Evolutionary conservation across 2,329 filamentous ascomycete genomes (phyloP).

Genomic region (Microdochium paspali): DNA sequence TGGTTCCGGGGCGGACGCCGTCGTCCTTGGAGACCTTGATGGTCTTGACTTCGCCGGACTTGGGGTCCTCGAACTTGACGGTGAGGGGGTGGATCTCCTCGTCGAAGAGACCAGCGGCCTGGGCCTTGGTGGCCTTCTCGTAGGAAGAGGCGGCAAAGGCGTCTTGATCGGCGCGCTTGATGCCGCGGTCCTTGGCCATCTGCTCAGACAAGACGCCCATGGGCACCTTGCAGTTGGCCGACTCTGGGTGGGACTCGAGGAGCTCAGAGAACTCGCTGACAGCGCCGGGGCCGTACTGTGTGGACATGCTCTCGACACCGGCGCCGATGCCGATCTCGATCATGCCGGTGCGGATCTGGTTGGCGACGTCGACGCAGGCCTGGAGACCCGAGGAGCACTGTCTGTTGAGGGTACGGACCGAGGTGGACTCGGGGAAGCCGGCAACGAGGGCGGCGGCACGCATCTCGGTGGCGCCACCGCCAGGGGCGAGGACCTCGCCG

Average conservation of each 20-base stretch:
- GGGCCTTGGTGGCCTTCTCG: conserved; percentile 79
- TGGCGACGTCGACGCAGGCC: conserved; percentile 87
- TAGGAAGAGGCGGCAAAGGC: conserved; percentile 91
- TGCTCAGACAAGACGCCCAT: conserved; percentile 92
- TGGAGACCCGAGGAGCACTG: conserved; percentile 93
- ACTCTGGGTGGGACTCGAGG: conserved; percentile 69
- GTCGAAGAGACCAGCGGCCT: conserved; percentile 82
- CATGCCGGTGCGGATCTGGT: conserved; percentile 84
- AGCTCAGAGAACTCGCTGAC: conserved; percentile 89
- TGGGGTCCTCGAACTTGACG: conserved; percentile 83
- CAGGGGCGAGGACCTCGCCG: conserved; percentile 82
- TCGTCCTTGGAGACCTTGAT: conserved; percentile 82
- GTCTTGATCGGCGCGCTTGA: conserved; percentile 69
- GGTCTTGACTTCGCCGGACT: conserved; percentile 75
- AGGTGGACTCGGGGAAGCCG: conserved; percentile 76
- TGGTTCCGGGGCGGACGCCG: conserved; percentile 77
- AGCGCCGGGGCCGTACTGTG: conserved; percentile 75
- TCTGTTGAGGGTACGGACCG: conserved; percentile 83
- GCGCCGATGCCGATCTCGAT: conserved; percentile 92
- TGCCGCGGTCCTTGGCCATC: conserved; percentile 80
- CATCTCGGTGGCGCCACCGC: conserved; percentile 94
- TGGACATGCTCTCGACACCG: conserved; percentile 93
- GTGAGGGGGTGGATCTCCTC: conserved; percentile 83
- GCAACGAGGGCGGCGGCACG: conserved; percentile 83
- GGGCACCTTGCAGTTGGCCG: conserved; percentile 93